Base-by-base conservation (phyloP, 2,329 filamentous ascomycete genomes). In the Tolypocladium ovalisporum region DNA sequence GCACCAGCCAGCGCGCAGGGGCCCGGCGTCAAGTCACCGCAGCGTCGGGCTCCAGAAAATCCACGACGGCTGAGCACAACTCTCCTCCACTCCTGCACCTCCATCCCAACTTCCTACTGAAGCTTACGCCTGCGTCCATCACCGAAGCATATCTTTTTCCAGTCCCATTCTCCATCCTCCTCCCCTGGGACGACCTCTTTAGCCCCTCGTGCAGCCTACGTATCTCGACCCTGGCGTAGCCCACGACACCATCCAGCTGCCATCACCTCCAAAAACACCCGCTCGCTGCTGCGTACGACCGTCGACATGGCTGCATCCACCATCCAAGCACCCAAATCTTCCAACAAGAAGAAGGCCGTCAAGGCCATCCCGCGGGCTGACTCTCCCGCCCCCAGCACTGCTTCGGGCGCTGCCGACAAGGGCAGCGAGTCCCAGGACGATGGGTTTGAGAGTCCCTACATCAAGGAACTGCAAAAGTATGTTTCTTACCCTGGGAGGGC, bases 401-500 rank as follows among this genome's bases (percentile, higher is more conserved):
- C 74, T 58, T 75, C 79, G 57, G 72, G 74, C 60, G 70, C 76
- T 53, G 70, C 76, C 56, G 78, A 80, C 59, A 79, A 79, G 73
- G 71, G 78, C 60, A 71, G 70, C 61, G 84, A 85, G 66, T 78
- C 78, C 59, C 73, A 75, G 54, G 85, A 89, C 58, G 83, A 83
- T 59, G 68, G 71, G 61, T 77, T 76, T 61, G 92, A 97, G 70
- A 91, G 83, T 67, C 79, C 85, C 42, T 91, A 93, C 75, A 81
- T 97, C 69, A 90, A 86, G 70, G 93, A 97, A 71, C 80, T 97
- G 54, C 85, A 93, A 69, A 97, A 96, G 92, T 96, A 77, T 70
- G 85, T 70, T 70, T 37, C 36, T 44, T 8, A 15, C 29, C 29
- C 5, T 29, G 2, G 32, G n/a, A 7, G 29, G 29, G 27, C 9